phyloP scores from a whole-genome alignment of 1,284 basidiomycete species.

The Ceratobasidium sp. region DNA sequence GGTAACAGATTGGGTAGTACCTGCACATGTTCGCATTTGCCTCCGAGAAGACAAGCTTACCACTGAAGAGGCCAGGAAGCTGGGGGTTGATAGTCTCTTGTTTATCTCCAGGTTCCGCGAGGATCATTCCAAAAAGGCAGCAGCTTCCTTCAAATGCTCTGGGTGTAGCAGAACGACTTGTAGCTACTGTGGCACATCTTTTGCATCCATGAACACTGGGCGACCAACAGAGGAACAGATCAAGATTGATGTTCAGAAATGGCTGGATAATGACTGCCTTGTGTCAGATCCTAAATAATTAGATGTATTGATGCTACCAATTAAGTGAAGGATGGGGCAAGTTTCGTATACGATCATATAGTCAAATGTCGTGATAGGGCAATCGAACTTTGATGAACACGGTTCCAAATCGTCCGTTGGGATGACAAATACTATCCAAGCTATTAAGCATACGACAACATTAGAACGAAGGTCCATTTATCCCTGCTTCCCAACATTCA shows the following conservation, averaged over 20 bases:
- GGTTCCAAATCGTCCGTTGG: too few species aligned
- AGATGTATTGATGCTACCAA: too few species aligned
- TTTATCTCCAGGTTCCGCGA: constrained; percentile 25
- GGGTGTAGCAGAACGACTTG: background rate
- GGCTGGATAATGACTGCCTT: background rate
- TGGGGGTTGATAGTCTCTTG: constrained; percentile 19
- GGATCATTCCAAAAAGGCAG: background rate
- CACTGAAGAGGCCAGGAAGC: constrained; percentile 9
- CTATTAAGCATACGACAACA: too few species aligned
- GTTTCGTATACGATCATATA: too few species aligned
- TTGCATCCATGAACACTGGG: background rate
- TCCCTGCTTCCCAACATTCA: background rate
- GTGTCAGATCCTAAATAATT: too few species aligned
- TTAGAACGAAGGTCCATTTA: background rate
- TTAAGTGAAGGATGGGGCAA: too few species aligned
- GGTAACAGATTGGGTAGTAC: constrained; percentile 27
- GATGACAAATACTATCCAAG: too few species aligned
- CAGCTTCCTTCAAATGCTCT: too few species aligned
- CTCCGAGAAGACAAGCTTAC: constrained; percentile 14
- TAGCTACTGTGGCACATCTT: background rate
- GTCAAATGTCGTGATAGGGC: too few species aligned
- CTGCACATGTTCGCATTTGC: constrained; percentile 17
- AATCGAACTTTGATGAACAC: too few species aligned
- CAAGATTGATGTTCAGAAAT: background rate
- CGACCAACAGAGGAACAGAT: background rate